phyloP scores from a whole-genome alignment of 2,329 filamentous ascomycete species.

The Diaporthe batatas region DNA sequence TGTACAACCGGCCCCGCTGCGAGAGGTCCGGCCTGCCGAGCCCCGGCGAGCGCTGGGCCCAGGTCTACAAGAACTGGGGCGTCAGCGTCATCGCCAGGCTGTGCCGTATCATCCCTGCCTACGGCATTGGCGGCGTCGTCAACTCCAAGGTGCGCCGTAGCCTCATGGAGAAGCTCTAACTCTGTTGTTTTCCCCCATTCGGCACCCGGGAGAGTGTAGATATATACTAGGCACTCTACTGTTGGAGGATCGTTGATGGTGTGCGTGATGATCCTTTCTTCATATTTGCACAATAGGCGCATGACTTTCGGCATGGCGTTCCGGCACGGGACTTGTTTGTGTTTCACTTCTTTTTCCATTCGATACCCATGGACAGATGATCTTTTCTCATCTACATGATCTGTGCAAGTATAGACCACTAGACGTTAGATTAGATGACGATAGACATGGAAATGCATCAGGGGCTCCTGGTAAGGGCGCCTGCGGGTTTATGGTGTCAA shows the following conservation, averaged over 20 bases:
- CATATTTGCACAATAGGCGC: slow-evolving; percentile 30
- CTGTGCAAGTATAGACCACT: slow-evolving; percentile 41
- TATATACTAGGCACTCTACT: background rate
- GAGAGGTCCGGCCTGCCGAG: slow-evolving; percentile 51
- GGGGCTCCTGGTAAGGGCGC: slow-evolving; percentile 6
- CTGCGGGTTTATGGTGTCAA: background rate
- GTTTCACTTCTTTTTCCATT: background rate
- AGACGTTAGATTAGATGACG: slow-evolving; percentile 35
- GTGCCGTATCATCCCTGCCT: slow-evolving; percentile 88
- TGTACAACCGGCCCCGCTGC: slow-evolving; percentile 80
- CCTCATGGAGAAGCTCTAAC: slow-evolving; percentile 74
- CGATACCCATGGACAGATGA: slow-evolving; percentile 41
- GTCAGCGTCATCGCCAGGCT: slow-evolving; percentile 81
- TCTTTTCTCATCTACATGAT: slow-evolving; percentile 39
- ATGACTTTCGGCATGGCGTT: slow-evolving; percentile 39
- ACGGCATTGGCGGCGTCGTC: slow-evolving; percentile 88
- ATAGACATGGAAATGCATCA: slow-evolving; percentile 34
- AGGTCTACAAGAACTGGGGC: slow-evolving; percentile 81
- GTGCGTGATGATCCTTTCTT: slow-evolving; percentile 1
- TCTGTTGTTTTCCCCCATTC: slow-evolving; percentile 42
- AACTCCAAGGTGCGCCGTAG: slow-evolving; percentile 78
- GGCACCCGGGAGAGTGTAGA: background rate
- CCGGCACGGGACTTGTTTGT: slow-evolving; percentile 26
- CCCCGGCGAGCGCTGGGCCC: slow-evolving; percentile 72
- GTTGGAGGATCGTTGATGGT: background rate